phyloP scores from a whole-genome alignment of 2,329 filamentous ascomycete genomes.

The Dendryphion nanum region DNA sequence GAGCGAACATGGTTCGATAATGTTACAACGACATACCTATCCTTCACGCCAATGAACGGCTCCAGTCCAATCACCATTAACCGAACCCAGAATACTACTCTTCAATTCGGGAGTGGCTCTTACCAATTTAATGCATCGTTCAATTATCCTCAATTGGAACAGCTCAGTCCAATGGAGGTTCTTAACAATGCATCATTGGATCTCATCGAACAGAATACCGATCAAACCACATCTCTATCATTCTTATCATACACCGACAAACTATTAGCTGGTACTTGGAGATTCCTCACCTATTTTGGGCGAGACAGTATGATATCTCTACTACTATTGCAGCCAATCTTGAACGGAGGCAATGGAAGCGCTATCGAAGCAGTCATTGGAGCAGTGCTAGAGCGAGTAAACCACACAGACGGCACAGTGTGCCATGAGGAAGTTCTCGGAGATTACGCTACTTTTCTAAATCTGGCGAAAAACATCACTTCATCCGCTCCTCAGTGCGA shows the following conservation, averaged over 20 bases:
- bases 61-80: conserved; percentile 38
- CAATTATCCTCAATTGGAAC: conserved; percentile 62
- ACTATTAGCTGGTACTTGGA: conserved; percentile 63
- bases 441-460: conserved; percentile 63
- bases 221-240: conserved; percentile 54
- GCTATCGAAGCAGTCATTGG: conserved; percentile 62
- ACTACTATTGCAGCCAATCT: conserved; percentile 57
- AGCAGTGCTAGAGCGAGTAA: conserved; percentile 60
- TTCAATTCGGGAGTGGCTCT: conserved; percentile 52
- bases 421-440: conserved; percentile 66
- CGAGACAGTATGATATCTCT: conserved; percentile 63
- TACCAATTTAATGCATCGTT: conserved; percentile 60
- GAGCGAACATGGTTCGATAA: conserved; percentile 63
- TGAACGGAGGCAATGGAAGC: conserved; percentile 55
- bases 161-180: conserved; percentile 51
- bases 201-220: conserved; percentile 47
- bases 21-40: conserved; percentile 55
- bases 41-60: conserved; percentile 37
- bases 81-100: conserved; percentile 34
- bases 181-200: conserved; percentile 49
- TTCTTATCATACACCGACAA: conserved; percentile 66
- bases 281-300: conserved; percentile 67
- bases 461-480: conserved; percentile 52
- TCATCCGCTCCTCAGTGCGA: conserved; percentile 56
- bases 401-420: conserved; percentile 58